Base-by-base conservation (phyloP, 441 rosid species). In the Dalechampia spathulata region DNA sequence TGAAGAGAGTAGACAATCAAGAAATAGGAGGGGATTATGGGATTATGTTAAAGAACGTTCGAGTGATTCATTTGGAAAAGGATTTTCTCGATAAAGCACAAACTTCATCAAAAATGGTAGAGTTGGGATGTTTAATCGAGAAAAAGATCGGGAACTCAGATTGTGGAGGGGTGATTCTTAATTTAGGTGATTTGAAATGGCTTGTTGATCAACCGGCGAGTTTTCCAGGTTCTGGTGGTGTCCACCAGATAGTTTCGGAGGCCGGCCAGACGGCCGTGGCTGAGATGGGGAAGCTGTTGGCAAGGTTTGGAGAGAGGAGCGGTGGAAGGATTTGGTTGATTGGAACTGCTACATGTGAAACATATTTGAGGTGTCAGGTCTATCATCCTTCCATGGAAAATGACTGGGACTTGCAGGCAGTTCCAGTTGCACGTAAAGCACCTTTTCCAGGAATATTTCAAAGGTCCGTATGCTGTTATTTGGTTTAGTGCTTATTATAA, bases 151-250 rank as follows among this genome's bases (percentile, higher is more conserved):
- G 59, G 55, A 63, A 65, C 44, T 67, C 19, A 46, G 83, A 64
- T 51, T 68, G 75, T 22, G 79, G 82, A 5, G 87, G 98, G 11
- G 78, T 83, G 61, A 68, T 92, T 71, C 72, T 92, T 38, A 72
- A 92, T 75, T 77, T 92, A 70, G 98, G 97, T 1, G 96, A 92
- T 77, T 72, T 92, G 70, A 92, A 86, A 61, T 92, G 98, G 98
- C 78, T 92, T 36, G 90, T 75, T 49, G 95, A 80, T 60, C 81
- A 81, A 53, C 79, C 69, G 37, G 55, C 62, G 50, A 66, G 57
- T 40, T 66, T 69, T 65, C 44, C 72, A 0, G 55, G 66, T 36
- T 15, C 62, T 4, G 60, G 52, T 43, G 75, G 63, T 47, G 47
- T 61, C 28, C 78, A 67, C 56, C 87, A 72, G 69, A 46, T 72